Evolutionary conservation across 176 grass and related monocot species (phyloP).

Genomic region (Musa schizocarpa): DNA sequence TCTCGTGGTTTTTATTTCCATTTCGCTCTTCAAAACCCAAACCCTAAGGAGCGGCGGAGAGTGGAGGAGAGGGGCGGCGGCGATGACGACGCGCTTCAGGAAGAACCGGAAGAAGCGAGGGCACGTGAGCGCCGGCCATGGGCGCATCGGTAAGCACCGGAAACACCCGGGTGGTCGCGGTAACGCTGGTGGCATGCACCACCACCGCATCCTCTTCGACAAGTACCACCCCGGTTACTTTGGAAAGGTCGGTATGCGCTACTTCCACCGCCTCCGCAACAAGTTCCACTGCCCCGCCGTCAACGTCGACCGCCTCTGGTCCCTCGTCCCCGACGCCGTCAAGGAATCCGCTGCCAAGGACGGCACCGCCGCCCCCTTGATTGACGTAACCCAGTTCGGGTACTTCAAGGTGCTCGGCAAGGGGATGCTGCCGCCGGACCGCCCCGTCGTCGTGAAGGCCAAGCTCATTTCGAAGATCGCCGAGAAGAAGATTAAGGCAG

Average conservation of each 20-base stretch:
- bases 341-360: neutral
- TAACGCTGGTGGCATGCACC: conserved; percentile 10
- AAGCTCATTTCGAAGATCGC: conserved; percentile 3
- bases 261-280: conserved; percentile 11
- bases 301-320: conserved; percentile 8
- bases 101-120: conserved; percentile 15
- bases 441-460: conserved; percentile 4
- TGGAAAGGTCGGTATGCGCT: conserved; percentile 4
- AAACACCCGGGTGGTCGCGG: conserved; percentile 9
- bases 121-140: conserved; percentile 15
- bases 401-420: conserved; percentile 9
- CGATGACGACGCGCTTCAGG: conserved; percentile 2
- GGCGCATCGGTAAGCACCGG: conserved; percentile 6
- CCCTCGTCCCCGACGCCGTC: neutral
- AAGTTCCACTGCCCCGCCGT: conserved; percentile 10
- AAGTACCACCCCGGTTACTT: conserved; percentile 13
- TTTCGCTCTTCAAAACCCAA: neutral
- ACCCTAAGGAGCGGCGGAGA: neutral
- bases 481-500: conserved; percentile 13
- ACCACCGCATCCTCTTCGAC: conserved; percentile 16
- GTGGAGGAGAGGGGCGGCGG: neutral
- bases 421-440: neutral
- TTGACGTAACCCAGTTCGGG: conserved; percentile 8
- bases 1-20: no score
- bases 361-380: neutral